Evolutionary conservation across 31 red algal genomes (phyloP).

Genomic region (Endocladia muricata): DNA sequence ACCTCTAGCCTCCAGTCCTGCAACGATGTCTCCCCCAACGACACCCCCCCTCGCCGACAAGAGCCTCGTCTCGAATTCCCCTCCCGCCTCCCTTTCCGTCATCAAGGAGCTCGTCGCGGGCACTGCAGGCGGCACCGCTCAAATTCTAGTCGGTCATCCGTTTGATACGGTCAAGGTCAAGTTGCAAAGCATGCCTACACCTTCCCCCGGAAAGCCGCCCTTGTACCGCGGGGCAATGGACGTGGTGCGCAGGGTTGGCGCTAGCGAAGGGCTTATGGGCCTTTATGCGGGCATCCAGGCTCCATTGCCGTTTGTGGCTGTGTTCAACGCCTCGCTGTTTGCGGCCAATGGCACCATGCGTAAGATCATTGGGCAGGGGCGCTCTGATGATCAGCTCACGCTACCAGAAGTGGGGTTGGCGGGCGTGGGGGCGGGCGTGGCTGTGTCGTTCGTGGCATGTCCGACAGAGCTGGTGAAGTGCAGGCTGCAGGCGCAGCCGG

Average conservation of each 20-base stretch:
- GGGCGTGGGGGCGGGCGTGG: conserved; percentile 68
- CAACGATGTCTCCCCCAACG: neutral
- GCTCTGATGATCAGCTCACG: conserved; percentile 31
- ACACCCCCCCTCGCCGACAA: neutral
- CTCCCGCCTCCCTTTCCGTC: conserved; percentile 8
- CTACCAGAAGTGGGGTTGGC: conserved; percentile 39
- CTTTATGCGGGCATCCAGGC: conserved; percentile 79
- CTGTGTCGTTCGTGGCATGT: conserved; percentile 72
- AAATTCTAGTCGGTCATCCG: conserved; percentile 72
- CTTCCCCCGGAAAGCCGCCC: conserved; percentile 37
- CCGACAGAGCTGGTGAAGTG: conserved; percentile 91
- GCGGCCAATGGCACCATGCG: conserved; percentile 74
- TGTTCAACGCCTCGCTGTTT: conserved; percentile 87
- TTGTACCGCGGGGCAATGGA: conserved; percentile 60
- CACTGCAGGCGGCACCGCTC: conserved; percentile 64
- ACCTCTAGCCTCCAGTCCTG: neutral
- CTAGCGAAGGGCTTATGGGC: conserved; percentile 58
- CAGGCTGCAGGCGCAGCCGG: conserved; percentile 75
- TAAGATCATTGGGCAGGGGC: conserved; percentile 47
- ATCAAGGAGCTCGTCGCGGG: conserved; percentile 56
- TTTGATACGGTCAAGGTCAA: conserved; percentile 94
- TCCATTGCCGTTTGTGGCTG: conserved; percentile 79
- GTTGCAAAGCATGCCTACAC: conserved; percentile 66
- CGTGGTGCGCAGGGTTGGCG: conserved; percentile 48
- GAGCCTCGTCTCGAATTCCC: neutral